A percentile compares a stretch with the other conserved stretches of the same genome.
Evolutionary conservation across 805 yeast genomes (phyloP).

Genomic region (Lipomyces mesembrius): DNA sequence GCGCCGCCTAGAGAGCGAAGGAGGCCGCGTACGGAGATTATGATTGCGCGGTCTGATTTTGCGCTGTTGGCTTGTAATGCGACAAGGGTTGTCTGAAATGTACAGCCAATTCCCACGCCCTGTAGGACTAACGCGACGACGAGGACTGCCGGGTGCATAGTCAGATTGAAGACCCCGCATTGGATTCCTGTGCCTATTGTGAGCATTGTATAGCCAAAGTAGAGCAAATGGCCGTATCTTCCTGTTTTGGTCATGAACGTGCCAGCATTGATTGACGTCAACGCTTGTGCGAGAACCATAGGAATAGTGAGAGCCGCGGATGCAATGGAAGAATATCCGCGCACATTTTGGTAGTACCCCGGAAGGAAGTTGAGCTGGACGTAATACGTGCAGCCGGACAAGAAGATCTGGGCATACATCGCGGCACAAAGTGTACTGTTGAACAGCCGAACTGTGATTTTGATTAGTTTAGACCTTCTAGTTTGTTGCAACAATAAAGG

Average conservation of each 20-base stretch:
- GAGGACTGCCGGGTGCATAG: conserved; percentile 47
- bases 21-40: conserved; percentile 61
- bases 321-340: conserved; percentile 49
- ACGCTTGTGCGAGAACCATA: conserved; percentile 52
- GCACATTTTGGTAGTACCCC: conserved; percentile 54
- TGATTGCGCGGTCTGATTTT: conserved; percentile 61
- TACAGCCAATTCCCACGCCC: conserved; percentile 55
- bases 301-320: conserved; percentile 53
- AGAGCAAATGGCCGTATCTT: conserved; percentile 51
- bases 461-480: background rate
- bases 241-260: conserved; percentile 52
- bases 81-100: conserved; percentile 61
- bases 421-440: conserved; percentile 47
- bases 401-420: conserved; percentile 49
- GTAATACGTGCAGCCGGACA: conserved; percentile 57
- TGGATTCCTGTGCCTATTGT: conserved; percentile 50
- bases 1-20: conserved; percentile 66
- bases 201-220: conserved; percentile 53
- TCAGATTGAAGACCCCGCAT: conserved; percentile 44
- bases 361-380: conserved; percentile 57
- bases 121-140: conserved; percentile 47
- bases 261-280: conserved; percentile 54
- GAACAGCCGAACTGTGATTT: conserved; percentile 47
- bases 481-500: background rate
- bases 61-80: conserved; percentile 60